Base-by-base conservation (phyloP, 169 alveolate species). In the Cryptosporidium sp. region DNA sequence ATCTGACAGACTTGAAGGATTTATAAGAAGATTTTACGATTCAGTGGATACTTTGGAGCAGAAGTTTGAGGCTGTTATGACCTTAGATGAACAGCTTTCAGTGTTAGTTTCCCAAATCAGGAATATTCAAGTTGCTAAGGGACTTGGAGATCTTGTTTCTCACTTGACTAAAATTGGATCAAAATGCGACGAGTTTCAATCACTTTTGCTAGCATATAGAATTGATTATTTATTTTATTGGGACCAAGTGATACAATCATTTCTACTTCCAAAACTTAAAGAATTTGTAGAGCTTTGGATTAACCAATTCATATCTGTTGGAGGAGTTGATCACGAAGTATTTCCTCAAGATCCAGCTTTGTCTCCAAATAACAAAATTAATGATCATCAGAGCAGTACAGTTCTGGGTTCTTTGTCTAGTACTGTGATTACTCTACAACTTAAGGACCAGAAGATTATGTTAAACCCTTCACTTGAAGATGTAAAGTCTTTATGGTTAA, bases 391-490 rank as follows among this genome's bases (percentile, higher is more conserved):
- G 12, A 41, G 9, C 5, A 7, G 9, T 8, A 31, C 45, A 21
- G 23, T 73, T 21, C 39, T 73, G 55, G 39, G 29, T 1, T 52
- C 70, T 7, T 18, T 73, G 14, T 55, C 71, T 2, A 35, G 29
- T 9, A 39, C 86, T 3, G 59, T 73, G 2, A 52, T 73, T 8
- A 58, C 71, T 33, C 39, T 73, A 8, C 94, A 94, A 86, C 89
- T 95, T 45, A 89, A 92, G 70, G 96, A 95, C 85, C 93, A 93
- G 84, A 74, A 92, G 6, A 93, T 95, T 21, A 71, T 84, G 51
- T 71, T 95, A 35, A 96, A 94, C 23, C 98, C 98, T 62, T 93
- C 97, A 6, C 92, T 95, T 8, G 93, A 93, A 41, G 97, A 95
- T 67, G 96, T 96, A 0, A 93, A 96, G 74, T 93, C 94, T 37